phyloP scores from a whole-genome alignment of 768 basidiomycete species.

The Boletus eberwhitei region DNA sequence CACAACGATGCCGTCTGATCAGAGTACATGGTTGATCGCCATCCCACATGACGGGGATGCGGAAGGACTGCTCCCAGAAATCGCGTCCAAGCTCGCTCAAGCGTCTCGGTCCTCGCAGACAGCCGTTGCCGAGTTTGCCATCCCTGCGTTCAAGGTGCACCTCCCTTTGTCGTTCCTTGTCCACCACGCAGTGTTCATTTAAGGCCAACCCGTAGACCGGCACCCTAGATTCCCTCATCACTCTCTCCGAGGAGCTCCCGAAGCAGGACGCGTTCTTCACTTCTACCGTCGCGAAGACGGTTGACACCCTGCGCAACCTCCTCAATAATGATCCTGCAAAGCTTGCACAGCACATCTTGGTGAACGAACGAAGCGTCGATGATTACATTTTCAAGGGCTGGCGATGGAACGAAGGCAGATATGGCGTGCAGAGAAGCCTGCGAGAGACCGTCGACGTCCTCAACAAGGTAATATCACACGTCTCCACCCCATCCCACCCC shows the following conservation, averaged over 20 bases:
- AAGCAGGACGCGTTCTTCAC: conserved; percentile 92
- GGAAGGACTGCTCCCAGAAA: conserved; percentile 66
- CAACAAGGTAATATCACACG: conserved; percentile 59
- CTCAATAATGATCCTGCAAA: conserved; percentile 83
- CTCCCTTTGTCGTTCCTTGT: background rate
- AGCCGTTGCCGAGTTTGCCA: conserved; percentile 60
- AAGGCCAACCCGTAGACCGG: conserved; percentile 62
- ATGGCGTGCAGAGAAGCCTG: conserved; percentile 77
- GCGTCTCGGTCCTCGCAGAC: conserved; percentile 49
- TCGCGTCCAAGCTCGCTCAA: conserved; percentile 57
- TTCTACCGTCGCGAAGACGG: conserved; percentile 81
- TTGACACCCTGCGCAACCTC: conserved; percentile 89
- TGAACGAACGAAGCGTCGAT: conserved; percentile 78
- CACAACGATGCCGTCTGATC: conserved; percentile 86
- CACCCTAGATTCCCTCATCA: conserved; percentile 85
- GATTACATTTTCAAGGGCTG: conserved; percentile 77
- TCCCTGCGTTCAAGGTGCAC: conserved; percentile 88
- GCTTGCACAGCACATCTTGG: conserved; percentile 68
- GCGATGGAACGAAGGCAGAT: conserved; percentile 94
- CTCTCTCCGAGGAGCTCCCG: conserved; percentile 87
- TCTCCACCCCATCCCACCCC: conserved; percentile 10
- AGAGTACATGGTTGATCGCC: conserved; percentile 90
- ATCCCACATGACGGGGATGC: conserved; percentile 86
- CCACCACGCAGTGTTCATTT: conserved; percentile 2
- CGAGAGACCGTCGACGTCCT: conserved; percentile 82